Percentiles rank a stretch among this genome's conserved stretches.
Conservation (phyloP, 805 yeast genomes). For the Lipomyces oligophaga region DNA sequence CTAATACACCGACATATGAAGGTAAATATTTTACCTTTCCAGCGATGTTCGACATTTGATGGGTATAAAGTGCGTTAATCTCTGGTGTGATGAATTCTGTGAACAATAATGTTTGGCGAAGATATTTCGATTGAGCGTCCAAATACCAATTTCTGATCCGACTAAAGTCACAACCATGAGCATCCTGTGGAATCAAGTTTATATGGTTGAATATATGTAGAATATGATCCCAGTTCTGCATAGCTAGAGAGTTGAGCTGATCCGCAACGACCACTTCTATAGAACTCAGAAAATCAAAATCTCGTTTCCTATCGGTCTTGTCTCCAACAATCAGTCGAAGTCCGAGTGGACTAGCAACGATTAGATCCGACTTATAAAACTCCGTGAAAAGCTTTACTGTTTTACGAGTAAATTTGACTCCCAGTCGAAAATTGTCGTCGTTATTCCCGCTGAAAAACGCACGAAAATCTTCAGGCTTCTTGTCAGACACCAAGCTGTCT, state of each 20-base stretch:
- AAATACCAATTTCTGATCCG: conserved; percentile 90
- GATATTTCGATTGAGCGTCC: conserved; percentile 67
- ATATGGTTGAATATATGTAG: conserved; percentile 60
- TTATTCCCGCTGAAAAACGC: conserved; percentile 81
- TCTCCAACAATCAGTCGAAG: conserved; percentile 73
- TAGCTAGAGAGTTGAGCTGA: conserved; percentile 77
- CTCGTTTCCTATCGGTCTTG: conserved; percentile 53
- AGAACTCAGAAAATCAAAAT: conserved; percentile 79
- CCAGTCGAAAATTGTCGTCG: conserved; percentile 85
- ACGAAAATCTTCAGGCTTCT: conserved; percentile 80
- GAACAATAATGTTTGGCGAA: conserved; percentile 77
- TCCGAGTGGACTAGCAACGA: conserved; percentile 90
- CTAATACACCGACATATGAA: conserved; percentile 55
- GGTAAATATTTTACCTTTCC: conserved; percentile 41
- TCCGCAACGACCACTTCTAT: conserved; percentile 80
- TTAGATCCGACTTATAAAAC: conserved; percentile 78
- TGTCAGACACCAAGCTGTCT: conserved; percentile 45
- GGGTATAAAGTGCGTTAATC: conserved; percentile 55
- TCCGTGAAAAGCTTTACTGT: conserved; percentile 78
- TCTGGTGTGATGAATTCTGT: conserved; percentile 78
- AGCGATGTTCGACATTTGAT: conserved; percentile 38
- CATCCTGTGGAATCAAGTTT: conserved; percentile 72
- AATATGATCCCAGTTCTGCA: conserved; percentile 92
- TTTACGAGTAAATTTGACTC: conserved; percentile 87
- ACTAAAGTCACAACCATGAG: conserved; percentile 83